Conservation (phyloP, 352 stramenopile genomes). For the Globisporangium cederbergense region DNA sequence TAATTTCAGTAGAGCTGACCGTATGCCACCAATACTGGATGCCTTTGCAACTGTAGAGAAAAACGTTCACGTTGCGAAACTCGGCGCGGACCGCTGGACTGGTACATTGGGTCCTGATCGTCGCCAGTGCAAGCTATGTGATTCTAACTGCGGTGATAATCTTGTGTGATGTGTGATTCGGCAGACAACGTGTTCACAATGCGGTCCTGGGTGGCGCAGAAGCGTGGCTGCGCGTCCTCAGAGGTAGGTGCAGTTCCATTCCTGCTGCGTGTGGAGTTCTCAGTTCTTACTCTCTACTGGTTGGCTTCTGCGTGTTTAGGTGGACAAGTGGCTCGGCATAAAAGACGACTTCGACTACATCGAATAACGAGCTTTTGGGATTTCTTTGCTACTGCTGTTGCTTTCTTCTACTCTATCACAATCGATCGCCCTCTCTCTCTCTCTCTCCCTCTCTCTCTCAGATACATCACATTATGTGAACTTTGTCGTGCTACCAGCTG, state of each 20-base stretch:
- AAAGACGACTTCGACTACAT: slow-evolving; percentile 88
- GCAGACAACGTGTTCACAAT: slow-evolving; percentile 82
- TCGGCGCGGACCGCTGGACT: slow-evolving; percentile 74
- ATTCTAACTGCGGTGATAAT: neutral
- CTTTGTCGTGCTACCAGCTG: slow-evolving; percentile 43
- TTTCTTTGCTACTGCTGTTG: neutral
- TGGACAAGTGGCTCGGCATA: slow-evolving; percentile 85
- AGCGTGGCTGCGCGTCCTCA: slow-evolving; percentile 54
- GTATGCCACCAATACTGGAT: neutral
- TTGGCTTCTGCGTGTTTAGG: slow-evolving; percentile 26
- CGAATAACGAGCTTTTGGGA: slow-evolving; percentile 22
- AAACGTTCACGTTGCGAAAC: slow-evolving; percentile 64
- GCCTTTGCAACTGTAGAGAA: slow-evolving; percentile 21
- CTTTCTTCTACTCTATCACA: neutral
- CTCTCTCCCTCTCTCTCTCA: neutral
- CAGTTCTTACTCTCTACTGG: slow-evolving; percentile 1
- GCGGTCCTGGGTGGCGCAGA: slow-evolving; percentile 78
- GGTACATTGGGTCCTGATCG: slow-evolving; percentile 25
- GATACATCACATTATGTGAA: neutral
- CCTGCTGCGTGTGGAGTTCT: neutral
- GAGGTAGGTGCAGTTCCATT: slow-evolving; percentile 32
- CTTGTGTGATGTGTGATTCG: neutral
- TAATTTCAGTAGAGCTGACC: neutral
- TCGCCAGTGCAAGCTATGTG: neutral
- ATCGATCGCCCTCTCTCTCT: neutral